Evolutionary conservation across 345 rosid species (phyloP).

Genomic region (Orychophragmus violaceus): DNA sequence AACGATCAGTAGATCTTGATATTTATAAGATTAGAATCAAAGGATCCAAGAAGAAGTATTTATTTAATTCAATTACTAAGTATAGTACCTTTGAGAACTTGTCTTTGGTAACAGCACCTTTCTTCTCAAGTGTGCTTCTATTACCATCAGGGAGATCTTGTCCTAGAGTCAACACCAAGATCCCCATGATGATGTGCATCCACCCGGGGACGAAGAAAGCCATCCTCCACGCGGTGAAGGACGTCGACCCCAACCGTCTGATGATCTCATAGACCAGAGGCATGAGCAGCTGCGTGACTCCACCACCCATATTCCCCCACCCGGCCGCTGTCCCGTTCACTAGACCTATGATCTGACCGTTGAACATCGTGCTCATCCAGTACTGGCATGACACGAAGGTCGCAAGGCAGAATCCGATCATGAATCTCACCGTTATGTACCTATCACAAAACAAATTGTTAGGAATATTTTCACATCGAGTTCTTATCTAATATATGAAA

Average conservation of each 20-base stretch:
- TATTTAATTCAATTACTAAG: background rate
- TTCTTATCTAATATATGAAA: background rate
- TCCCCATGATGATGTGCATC: constrained; percentile 62
- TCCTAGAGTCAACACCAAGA: constrained; percentile 69
- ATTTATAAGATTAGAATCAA: background rate
- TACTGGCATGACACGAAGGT: constrained; percentile 91
- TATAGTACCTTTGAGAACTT: constrained; percentile 66
- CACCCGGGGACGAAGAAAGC: constrained; percentile 79
- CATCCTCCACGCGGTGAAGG: constrained; percentile 89
- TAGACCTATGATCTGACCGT: constrained; percentile 71
- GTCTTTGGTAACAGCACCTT: constrained; percentile 68
- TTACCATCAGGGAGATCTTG: constrained; percentile 95
- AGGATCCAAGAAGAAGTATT: constrained; percentile 11
- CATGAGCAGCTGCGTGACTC: constrained; percentile 83
- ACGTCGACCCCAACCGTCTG: constrained; percentile 44
- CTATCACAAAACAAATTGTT: constrained; percentile 8
- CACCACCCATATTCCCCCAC: constrained; percentile 97
- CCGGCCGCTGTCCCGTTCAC: constrained; percentile 94
- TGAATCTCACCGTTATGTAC: constrained; percentile 65
- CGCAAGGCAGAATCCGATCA: constrained; percentile 92
- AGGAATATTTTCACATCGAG: background rate
- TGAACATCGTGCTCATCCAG: constrained; percentile 99
- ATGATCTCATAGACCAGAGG: constrained; percentile 72
- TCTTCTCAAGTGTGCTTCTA: constrained; percentile 56
- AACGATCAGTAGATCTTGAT: background rate